Base-by-base conservation (phyloP, 2,329 filamentous ascomycete genomes). In the Hymenoscyphus linearis region DNA sequence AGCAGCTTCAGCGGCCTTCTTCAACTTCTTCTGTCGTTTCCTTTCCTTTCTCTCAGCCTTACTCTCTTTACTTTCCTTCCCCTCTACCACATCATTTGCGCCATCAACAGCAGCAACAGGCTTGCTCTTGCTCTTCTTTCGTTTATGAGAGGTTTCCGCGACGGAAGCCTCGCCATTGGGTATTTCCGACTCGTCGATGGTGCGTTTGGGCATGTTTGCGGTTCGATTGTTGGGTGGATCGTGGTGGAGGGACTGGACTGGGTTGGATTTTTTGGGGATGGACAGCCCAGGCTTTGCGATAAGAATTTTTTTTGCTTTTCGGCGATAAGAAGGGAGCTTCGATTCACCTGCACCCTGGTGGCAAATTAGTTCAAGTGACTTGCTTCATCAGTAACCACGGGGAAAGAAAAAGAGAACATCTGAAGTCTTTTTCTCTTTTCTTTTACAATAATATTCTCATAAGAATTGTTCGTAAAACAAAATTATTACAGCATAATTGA, bases 31-130 rank as follows among this genome's bases (percentile, higher is more conserved):
- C 52, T 74, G 71, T 27, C 73, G 72, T 62, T 76, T 76, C 60
- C 75, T 73, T 64, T 78, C 76, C 53, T 74, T 76, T 36, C 71
- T 69, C 55, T 70, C 73, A 47, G 72, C 72, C 60, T 75, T 75
- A 40, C 70, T 69, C 56, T 75, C 74, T 56, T 66, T 65, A 44
- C 68, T 67, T 10, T 63, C 68, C 10, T 22, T 67, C 10, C 62
- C 68, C 18, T 25, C 44, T 36, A 59, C 57, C 36, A 63, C 54
- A 40, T 60, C 61, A 40, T 60, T 64, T 53, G 54, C 26, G 60
- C 60, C 69, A 65, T 47, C 55, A 55, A 57, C 69, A 58, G 61
- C 59, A 52, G 52, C 70, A 60, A 68, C 66, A 40, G 70, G 63
- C 61, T 66, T 66, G 40, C 62, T 65, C 22, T 63, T 64, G 52